phyloP scores from a whole-genome alignment of 176 grass and related monocot genomes.

The Hordeum vulgare region DNA sequence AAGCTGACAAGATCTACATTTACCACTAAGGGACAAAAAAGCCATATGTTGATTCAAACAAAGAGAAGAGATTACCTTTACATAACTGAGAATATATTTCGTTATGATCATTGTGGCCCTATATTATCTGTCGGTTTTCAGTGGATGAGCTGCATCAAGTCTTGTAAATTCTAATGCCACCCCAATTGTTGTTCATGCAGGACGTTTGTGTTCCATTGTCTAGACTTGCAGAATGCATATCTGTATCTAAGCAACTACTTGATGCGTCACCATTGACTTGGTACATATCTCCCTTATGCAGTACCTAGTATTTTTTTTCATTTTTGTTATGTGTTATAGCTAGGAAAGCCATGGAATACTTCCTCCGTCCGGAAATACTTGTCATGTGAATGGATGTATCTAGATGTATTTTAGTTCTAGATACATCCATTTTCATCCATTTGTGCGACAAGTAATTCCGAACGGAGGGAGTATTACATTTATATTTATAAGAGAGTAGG shows the following conservation, averaged over 20 bases:
- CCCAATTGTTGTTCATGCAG: slow-evolving; percentile 30
- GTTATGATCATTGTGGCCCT: background rate
- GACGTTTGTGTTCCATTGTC: slow-evolving; percentile 96
- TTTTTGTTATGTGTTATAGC: background rate
- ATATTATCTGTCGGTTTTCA: background rate
- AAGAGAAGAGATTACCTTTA: too few species aligned
- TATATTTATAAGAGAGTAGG: background rate
- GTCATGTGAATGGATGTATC: too few species aligned
- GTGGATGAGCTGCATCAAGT: slow-evolving; percentile 10
- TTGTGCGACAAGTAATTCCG: too few species aligned
- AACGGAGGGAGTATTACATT: too few species aligned
- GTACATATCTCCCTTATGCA: slow-evolving; percentile 40
- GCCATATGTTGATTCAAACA: too few species aligned
- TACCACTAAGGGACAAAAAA: too few species aligned
- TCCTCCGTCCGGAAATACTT: too few species aligned
- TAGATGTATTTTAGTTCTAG: too few species aligned
- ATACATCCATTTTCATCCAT: too few species aligned
- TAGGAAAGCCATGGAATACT: background rate
- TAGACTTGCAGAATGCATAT: slow-evolving; percentile 95
- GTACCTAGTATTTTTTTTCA: background rate
- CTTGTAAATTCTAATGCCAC: background rate
- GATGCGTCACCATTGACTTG: slow-evolving; percentile 87
- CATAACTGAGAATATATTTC: too few species aligned
- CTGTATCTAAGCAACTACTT: slow-evolving; percentile 70
- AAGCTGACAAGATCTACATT: too few species aligned